These are phyloP conservation scores for Suhomyces coccinellae DNA, from an alignment of 1,139 yeast species.

Conservation along the genomic window DNA sequence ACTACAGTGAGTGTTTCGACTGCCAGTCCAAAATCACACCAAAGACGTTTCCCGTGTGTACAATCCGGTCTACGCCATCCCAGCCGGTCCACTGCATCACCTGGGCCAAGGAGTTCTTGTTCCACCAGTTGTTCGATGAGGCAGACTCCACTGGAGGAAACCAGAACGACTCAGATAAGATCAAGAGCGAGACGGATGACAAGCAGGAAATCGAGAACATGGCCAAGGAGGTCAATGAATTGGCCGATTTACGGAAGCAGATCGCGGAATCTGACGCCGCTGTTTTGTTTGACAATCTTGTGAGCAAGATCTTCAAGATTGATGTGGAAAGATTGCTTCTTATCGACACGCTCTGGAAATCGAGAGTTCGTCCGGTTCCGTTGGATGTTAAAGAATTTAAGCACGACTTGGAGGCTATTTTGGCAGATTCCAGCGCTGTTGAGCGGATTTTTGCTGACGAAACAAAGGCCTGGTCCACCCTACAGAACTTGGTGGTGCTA, in stretches of 20 bases:
- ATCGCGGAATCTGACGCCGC: conserved; percentile 23
- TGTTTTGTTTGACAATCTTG: conserved; percentile 41
- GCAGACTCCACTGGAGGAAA: conserved; percentile 29
- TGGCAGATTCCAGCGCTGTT: conserved; percentile 9
- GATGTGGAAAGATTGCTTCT: conserved; percentile 74
- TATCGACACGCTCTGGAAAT: conserved; percentile 79
- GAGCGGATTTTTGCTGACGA: conserved; percentile 43
- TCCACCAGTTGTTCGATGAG: conserved; percentile 76
- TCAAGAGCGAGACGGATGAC: conserved; percentile 58
- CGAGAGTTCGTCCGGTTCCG: conserved; percentile 67
- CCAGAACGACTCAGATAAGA: conserved; percentile 31
- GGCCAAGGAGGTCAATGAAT: conserved; percentile 72
- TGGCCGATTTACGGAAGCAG: conserved; percentile 58
- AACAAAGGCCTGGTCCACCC: conserved; percentile 62
- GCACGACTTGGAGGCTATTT: conserved; percentile 11
- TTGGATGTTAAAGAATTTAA: conserved; percentile 33
- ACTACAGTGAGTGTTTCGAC: conserved; percentile 86
- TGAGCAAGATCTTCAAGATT: conserved; percentile 55
- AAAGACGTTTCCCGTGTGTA: conserved; percentile 91
- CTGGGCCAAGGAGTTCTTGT: conserved; percentile 94
- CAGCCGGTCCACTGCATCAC: conserved; percentile 95
- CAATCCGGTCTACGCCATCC: conserved; percentile 94
- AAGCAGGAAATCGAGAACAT: conserved; percentile 68
- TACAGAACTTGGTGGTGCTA: conserved; percentile 66
- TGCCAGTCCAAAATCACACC: conserved; percentile 88